Percentiles rank a stretch among this genome's conserved stretches.
Conservation (phyloP, 306 rosid genomes). For the Begonia fuchsioides region DNA sequence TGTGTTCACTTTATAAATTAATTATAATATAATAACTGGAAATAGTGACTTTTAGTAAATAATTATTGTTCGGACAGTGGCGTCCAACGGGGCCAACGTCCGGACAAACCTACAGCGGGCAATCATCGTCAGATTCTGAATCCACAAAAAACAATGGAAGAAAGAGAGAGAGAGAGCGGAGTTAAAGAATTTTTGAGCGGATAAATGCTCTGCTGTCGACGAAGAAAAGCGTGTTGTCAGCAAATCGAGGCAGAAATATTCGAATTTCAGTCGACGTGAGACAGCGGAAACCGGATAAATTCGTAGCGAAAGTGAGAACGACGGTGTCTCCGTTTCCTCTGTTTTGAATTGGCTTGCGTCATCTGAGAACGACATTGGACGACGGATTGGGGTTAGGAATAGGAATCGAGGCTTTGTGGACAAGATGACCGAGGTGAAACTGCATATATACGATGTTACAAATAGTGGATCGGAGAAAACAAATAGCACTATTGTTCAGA, state of each 20-base stretch:
- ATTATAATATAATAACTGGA: no score
- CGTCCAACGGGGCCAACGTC: no score
- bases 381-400: not conserved
- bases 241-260: not conserved
- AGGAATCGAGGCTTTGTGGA: constrained; percentile 10
- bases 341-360: not conserved
- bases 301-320: not conserved
- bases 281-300: not conserved
- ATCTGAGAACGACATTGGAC: not conserved
- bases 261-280: not conserved
- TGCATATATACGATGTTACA: constrained; percentile 88
- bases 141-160: not conserved
- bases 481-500: constrained; percentile 79
- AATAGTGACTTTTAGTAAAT: no score
- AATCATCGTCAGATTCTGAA: not conserved
- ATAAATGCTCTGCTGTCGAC: not conserved
- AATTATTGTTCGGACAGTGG: no score
- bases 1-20: no score
- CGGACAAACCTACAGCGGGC: not conserved
- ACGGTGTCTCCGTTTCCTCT: not conserved
- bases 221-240: not conserved
- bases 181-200: not conserved
- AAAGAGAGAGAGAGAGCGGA: not conserved
- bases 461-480: constrained; percentile 99
- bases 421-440: constrained; percentile 64